Evolutionary conservation across 2,329 filamentous ascomycete genomes (phyloP), one percentile per base, ranked within the genome.

Genomic region (Trichoderma harzianum): DNA sequence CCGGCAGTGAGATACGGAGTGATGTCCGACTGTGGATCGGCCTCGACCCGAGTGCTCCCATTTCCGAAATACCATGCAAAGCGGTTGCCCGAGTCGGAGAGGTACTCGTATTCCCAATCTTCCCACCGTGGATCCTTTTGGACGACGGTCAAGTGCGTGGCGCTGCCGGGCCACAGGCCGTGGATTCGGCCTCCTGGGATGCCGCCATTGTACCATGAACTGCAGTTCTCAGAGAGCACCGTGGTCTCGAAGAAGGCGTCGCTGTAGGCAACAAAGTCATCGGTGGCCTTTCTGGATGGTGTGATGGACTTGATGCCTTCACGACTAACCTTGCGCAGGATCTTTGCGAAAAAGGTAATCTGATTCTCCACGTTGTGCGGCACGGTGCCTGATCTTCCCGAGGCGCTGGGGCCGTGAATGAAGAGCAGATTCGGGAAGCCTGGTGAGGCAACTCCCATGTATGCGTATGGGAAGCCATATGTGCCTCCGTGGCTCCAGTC

Each of bases 131-230:
- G 86, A n/a, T 86, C 82, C 26, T 83, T 79, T 28, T 89, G 83
- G 8, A 91, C 83, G 16, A 88, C 84, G 2, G 89, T 90, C 36
- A 89, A 81, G 75, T 92, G 89, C 0, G 86, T 83, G 1, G 90
- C 90, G 74, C 89, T 91, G 0, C 91, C 91, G 0, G 91, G 92
- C 87, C 91, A 94, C 7, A 92, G 77, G 0, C 90, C 91, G 73
- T 92, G 89, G 28, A 93, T 89, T 5, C 90, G 82, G 0, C 84
- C 86, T 0, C 90, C 91, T 0, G 90, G 86, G 7, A 81, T 81
- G 0, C 89, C 89, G 14, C 91, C 89, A 72, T 93, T 93, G 72
- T 91, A 92, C 92, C 92, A 93, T 0, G 88, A 91, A 53, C 87
- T 89, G 78, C 91, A 93, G 70, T 88, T 87, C 67, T 91, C 88